Conservation (phyloP, 139 green algal genomes). For the Deuterostichococcus epilithicus region DNA sequence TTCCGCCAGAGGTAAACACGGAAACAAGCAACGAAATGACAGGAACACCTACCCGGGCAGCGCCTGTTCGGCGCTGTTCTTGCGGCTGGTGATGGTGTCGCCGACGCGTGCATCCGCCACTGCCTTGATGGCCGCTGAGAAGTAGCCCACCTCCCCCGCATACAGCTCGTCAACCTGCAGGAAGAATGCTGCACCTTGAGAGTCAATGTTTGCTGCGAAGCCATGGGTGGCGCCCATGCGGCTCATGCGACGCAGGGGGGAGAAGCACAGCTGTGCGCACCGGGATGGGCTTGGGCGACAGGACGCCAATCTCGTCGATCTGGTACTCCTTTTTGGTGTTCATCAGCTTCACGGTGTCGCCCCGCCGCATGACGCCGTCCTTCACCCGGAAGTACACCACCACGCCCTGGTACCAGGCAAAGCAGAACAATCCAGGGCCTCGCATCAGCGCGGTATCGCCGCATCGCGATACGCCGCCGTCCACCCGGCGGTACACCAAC, state of each 20-base stretch:
- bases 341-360: constrained; percentile 87
- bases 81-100: constrained; percentile 89
- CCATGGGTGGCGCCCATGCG: too few relatives aligned
- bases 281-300: constrained; percentile 72
- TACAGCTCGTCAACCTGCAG: constrained; percentile 78
- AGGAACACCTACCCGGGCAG: constrained; percentile 34
- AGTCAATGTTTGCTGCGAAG: constrained; percentile 8
- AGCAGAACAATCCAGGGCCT: too few relatives aligned
- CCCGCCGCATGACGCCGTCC: constrained; percentile 69
- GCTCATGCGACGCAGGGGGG: too few relatives aligned
- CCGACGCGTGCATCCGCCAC: constrained; percentile 91
- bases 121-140: constrained; percentile 86
- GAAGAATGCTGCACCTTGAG: background rate
- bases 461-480: too few relatives aligned
- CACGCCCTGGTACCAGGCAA: constrained; percentile 71
- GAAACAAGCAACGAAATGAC: too few relatives aligned
- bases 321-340: constrained; percentile 89
- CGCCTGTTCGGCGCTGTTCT: constrained; percentile 34
- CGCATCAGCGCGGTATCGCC: too few relatives aligned
- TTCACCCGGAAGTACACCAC: constrained; percentile 84
- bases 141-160: constrained; percentile 90
- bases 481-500: too few relatives aligned
- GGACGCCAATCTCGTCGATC: constrained; percentile 88
- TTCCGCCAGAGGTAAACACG: too few relatives aligned
- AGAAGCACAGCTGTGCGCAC: constrained; percentile 23